These are phyloP conservation scores for Xylariaceae sp. DNA, from an alignment of 2,329 filamentous ascomycete genomes.

Conservation along the genomic window DNA sequence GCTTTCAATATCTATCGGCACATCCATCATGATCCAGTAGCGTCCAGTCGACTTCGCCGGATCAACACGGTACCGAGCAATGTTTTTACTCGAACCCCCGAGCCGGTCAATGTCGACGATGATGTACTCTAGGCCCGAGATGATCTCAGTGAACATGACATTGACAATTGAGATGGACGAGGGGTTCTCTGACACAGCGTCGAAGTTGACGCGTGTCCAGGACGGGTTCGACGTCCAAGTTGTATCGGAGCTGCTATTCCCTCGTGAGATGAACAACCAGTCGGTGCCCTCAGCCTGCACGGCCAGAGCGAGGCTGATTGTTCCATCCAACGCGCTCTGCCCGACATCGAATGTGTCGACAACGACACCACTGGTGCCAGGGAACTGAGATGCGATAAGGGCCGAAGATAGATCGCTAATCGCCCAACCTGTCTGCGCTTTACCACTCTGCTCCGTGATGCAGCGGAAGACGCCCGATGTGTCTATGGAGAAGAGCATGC, in stretches of 20 bases:
- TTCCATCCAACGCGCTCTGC: constrained; percentile 5
- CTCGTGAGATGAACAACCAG: constrained; percentile 1
- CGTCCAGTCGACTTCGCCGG: constrained; percentile 5
- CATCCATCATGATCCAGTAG: constrained; percentile 1
- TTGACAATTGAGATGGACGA: neutral
- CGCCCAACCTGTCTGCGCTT: neutral
- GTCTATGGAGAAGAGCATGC: constrained; percentile 5
- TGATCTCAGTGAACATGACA: constrained; percentile 4
- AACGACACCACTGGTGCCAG: neutral
- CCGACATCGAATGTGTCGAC: neutral
- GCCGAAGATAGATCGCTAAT: neutral
- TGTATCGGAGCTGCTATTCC: neutral
- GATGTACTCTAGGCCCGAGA: neutral
- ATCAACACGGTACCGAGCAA: constrained; percentile 2
- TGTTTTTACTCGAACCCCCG: neutral
- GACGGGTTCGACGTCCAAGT: constrained; percentile 1
- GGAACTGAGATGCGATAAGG: neutral
- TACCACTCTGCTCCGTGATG: constrained; percentile 3
- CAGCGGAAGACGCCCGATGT: neutral
- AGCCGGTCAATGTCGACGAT: neutral
- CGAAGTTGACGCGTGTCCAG: neutral
- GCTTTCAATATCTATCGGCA: constrained; percentile 3
- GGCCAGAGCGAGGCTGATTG: neutral
- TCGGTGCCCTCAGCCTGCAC: neutral
- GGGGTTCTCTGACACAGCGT: constrained; percentile 2